These are phyloP conservation scores for Suillus subluteus DNA, from an alignment of 768 basidiomycete genomes.

Conservation along the genomic window DNA sequence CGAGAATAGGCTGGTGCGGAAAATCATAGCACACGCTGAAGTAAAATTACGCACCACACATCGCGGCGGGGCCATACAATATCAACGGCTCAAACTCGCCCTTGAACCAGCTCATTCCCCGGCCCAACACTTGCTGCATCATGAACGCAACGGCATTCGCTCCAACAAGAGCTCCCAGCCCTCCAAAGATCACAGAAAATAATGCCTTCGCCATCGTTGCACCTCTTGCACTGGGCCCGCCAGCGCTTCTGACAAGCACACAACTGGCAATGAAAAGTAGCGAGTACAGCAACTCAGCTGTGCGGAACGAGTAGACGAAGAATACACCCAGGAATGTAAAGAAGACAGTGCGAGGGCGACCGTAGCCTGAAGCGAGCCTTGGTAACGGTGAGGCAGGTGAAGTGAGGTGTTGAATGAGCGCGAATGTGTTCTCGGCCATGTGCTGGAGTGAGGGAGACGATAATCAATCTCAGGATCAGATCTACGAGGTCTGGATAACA, in stretches of 20 bases:
- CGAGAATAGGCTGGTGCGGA: neutral
- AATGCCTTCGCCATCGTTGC: constrained; percentile 42
- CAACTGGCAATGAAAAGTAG: constrained; percentile 51
- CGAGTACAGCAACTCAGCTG: constrained; percentile 67
- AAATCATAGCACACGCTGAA: too few species aligned
- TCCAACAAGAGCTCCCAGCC: constrained; percentile 59
- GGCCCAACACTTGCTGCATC: constrained; percentile 63
- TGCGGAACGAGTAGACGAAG: constrained; percentile 73
- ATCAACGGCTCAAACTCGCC: constrained; percentile 64
- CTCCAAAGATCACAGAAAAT: constrained; percentile 51
- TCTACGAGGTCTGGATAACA: neutral
- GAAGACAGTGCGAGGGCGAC: constrained; percentile 71
- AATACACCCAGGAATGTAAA: constrained; percentile 72
- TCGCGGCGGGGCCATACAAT: constrained; percentile 75
- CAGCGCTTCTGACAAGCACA: constrained; percentile 41
- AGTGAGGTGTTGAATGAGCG: constrained; percentile 75
- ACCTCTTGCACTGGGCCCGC: constrained; percentile 9
- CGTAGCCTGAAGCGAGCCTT: constrained; percentile 52
- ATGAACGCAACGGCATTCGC: constrained; percentile 75
- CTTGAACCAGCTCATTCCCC: constrained; percentile 86
- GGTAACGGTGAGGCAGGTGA: constrained; percentile 72
- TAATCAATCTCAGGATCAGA: neutral
- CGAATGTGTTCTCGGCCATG: constrained; percentile 88
- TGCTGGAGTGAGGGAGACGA: constrained; percentile 49
- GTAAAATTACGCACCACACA: constrained; percentile 57